Conservation (phyloP, 2,329 filamentous ascomycete species). For the Phaeomoniella chlamydospora region DNA sequence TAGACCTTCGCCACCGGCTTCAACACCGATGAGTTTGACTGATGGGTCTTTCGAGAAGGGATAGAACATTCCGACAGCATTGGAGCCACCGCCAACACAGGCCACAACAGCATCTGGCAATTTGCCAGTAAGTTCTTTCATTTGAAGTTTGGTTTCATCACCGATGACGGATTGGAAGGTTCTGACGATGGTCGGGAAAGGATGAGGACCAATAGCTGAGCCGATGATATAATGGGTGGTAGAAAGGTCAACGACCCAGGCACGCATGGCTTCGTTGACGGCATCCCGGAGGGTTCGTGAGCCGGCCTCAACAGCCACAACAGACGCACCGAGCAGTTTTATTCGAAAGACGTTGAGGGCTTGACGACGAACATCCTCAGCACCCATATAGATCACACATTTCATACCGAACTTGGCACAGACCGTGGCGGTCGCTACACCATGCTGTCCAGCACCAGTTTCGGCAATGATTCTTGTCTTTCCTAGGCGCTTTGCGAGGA, state of each 20-base stretch:
- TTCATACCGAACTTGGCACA: slow-evolving; percentile 98
- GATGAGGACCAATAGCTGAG: slow-evolving; percentile 91
- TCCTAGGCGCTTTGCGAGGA: slow-evolving; percentile 71
- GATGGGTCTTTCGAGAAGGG: slow-evolving; percentile 75
- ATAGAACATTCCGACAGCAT: slow-evolving; percentile 96
- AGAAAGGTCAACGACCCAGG: slow-evolving; percentile 84
- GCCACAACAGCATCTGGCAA: slow-evolving; percentile 92
- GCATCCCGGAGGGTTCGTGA: slow-evolving; percentile 71
- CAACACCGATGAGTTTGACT: slow-evolving; percentile 83
- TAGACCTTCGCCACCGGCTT: slow-evolving; percentile 86
- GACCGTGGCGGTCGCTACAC: slow-evolving; percentile 91
- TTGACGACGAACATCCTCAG: slow-evolving; percentile 90
- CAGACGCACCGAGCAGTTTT: slow-evolving; percentile 83
- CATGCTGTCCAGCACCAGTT: slow-evolving; percentile 93
- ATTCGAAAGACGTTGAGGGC: slow-evolving; percentile 98
- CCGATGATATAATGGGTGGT: slow-evolving; percentile 98
- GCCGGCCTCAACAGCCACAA: slow-evolving; percentile 85
- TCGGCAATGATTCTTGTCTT: slow-evolving; percentile 98
- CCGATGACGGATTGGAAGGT: slow-evolving; percentile 98
- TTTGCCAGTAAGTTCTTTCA: slow-evolving; percentile 70
- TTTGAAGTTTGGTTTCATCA: slow-evolving; percentile 83
- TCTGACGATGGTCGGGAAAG: slow-evolving; percentile 92
- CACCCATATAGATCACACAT: slow-evolving; percentile 96
- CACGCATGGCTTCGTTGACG: slow-evolving; percentile 87
- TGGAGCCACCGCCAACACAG: slow-evolving; percentile 89